Conservation (phyloP, 1,284 basidiomycete species). For the Irpex sp. region DNA sequence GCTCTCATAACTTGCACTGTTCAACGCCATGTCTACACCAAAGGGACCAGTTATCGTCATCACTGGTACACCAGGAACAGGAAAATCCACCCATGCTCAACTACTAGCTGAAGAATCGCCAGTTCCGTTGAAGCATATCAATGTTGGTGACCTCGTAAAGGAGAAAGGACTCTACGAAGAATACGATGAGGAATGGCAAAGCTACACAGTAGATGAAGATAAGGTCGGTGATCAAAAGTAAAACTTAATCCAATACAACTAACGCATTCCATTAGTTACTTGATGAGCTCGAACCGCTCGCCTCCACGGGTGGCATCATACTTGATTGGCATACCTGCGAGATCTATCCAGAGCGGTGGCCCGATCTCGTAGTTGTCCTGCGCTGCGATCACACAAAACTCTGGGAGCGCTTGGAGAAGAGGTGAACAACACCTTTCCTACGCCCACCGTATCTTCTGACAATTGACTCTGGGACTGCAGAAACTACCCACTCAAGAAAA, state of each 20-base stretch:
- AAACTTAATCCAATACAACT: background rate
- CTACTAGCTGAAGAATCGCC: slow-evolving; percentile 69
- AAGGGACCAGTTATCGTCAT: slow-evolving; percentile 83
- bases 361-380: slow-evolving; percentile 94
- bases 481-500: slow-evolving; percentile 87
- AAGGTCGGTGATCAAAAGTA: slow-evolving; percentile 45
- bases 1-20: background rate
- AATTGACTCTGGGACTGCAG: slow-evolving; percentile 37
- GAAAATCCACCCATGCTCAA: slow-evolving; percentile 90
- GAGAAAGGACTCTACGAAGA: slow-evolving; percentile 79
- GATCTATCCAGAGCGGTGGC: slow-evolving; percentile 94
- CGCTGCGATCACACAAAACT: slow-evolving; percentile 85
- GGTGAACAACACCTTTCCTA: slow-evolving; percentile 46
- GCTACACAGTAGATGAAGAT: slow-evolving; percentile 94
- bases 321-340: slow-evolving; percentile 99
- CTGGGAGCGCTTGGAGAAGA: slow-evolving; percentile 92
- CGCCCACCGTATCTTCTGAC: background rate
- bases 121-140: slow-evolving; percentile 75
- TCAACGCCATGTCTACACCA: slow-evolving; percentile 2
- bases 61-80: slow-evolving; percentile 87
- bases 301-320: slow-evolving; percentile 73
- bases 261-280: slow-evolving; percentile 51
- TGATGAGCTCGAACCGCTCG: slow-evolving; percentile 82
- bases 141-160: slow-evolving; percentile 90
- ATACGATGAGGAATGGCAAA: slow-evolving; percentile 94